Evolutionary conservation across 768 basidiomycete genomes (phyloP).

Genomic region (Xerocomellus intermedius): DNA sequence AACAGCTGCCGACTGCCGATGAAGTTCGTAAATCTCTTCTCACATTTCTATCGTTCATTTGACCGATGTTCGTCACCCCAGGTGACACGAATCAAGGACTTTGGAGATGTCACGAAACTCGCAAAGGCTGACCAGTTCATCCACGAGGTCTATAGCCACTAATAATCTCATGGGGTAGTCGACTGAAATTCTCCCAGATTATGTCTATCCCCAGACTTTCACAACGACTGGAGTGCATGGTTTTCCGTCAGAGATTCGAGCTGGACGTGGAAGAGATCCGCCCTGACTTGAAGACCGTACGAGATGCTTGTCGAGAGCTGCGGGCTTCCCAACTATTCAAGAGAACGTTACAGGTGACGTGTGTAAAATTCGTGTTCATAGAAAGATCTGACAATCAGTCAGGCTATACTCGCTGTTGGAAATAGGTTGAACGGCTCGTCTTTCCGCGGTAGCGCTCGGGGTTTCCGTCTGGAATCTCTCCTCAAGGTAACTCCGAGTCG

Average conservation of each 20-base stretch:
- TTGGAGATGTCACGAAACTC: conserved; percentile 69
- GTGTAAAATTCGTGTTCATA: neutral
- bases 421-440: conserved; percentile 81
- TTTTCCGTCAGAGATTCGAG: conserved; percentile 80
- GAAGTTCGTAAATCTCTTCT: conserved; percentile 49
- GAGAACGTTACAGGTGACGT: conserved; percentile 59
- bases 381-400: neutral
- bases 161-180: neutral
- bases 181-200: conserved; percentile 48
- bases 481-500: conserved; percentile 57
- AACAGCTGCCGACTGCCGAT: conserved; percentile 76
- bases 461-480: conserved; percentile 82
- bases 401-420: conserved; percentile 76
- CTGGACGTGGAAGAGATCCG: conserved; percentile 80
- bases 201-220: conserved; percentile 73
- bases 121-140: conserved; percentile 87
- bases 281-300: conserved; percentile 74
- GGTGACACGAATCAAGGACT: conserved; percentile 64
- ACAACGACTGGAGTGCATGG: conserved; percentile 76
- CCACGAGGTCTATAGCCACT: conserved; percentile 50
- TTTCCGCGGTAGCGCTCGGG: conserved; percentile 80
- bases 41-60: neutral
- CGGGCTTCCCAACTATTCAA: conserved; percentile 64
- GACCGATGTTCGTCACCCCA: conserved; percentile 24
- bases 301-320: conserved; percentile 69